Evolutionary conservation across 177 flowering plant species (phyloP), one percentile per base, ranked within the genome.

Genomic region (Telopea speciosissima): DNA sequence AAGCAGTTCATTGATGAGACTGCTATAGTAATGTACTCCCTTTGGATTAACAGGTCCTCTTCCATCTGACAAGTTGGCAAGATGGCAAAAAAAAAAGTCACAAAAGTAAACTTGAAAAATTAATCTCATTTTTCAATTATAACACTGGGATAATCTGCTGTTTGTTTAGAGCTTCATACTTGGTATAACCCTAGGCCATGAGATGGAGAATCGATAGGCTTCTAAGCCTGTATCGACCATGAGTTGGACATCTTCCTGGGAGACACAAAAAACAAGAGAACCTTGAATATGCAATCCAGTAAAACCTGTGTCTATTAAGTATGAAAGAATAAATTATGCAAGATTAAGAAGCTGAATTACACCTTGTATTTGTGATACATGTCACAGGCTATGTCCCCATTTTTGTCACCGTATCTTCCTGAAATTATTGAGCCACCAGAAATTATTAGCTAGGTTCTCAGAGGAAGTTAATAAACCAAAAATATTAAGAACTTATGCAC

Each of bases 171-270:
- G 40, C 40, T 64, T 24, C 66, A n/a, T 85, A 89, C 94, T 72
- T 52, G 94, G 94, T 24, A 89, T 75, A 21, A 89, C 82, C 78
- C 90, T 84, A 58, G 94, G 75, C 91, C 91, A 89, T 28, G 94
- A 86, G 68, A 89, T 88, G 66, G 94, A 89, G 77, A 89, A 84
- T 66, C 88, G 79, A 66, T 85, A 89, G 16, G 88, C 94, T 54
- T 87, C 91, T 52, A 89, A 72, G n/a, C 86, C 86, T n/a, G 75
- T 82, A 5, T 86, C 84, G 17, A 62, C 82, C 88, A 86, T 86
- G 11, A 86, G 87, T 75, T 82, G 68, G n/a, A 89, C 86, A 82
- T 89, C 94, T 76, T 88, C 94, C 87, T 89, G 83, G 66, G 74
- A 56, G 11, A 68, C 61, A 8, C 14, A 7, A n/a, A n/a, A 5